phyloP scores from a whole-genome alignment of 371 early-diverging fungal species.

The Mucor lusitanicus region DNA sequence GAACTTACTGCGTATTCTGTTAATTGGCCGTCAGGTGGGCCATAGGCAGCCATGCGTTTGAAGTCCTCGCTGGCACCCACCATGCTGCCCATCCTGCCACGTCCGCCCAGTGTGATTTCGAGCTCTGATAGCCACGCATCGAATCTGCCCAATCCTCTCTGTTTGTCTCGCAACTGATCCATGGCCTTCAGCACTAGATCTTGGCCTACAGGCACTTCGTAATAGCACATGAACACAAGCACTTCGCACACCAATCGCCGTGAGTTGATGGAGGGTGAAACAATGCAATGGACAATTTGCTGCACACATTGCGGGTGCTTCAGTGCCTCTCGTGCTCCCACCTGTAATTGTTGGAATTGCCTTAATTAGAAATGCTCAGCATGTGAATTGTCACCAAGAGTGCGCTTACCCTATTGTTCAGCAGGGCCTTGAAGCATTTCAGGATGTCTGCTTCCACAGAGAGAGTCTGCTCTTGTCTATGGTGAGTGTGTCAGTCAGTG shows the following conservation, averaged over 20 bases:
- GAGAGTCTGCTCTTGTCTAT: slow-evolving; percentile 63
- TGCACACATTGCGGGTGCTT: slow-evolving; percentile 69
- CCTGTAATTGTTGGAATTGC: slow-evolving; percentile 31
- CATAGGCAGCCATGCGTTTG: slow-evolving; percentile 59
- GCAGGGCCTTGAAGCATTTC: slow-evolving; percentile 76
- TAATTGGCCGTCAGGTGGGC: slow-evolving; percentile 70
- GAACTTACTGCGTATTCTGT: slow-evolving; percentile 69
- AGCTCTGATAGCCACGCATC: slow-evolving; percentile 83
- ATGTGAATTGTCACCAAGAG: not conserved
- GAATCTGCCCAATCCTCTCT: slow-evolving; percentile 66
- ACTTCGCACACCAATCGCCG: slow-evolving; percentile 81
- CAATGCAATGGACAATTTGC: slow-evolving; percentile 74
- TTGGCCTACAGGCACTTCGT: slow-evolving; percentile 76
- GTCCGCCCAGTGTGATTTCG: slow-evolving; percentile 71
- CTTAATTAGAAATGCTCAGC: not conserved
- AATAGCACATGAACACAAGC: slow-evolving; percentile 80
- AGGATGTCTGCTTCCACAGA: slow-evolving; percentile 77
- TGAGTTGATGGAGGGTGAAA: slow-evolving; percentile 72
- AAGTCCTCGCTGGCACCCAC: slow-evolving; percentile 82
- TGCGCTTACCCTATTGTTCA: slow-evolving; percentile 68
- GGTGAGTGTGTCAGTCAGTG: not conserved
- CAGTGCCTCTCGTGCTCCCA: slow-evolving; percentile 81
- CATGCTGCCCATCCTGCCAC: slow-evolving; percentile 84
- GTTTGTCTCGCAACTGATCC: slow-evolving; percentile 58
- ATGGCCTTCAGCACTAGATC: slow-evolving; percentile 73